These are phyloP conservation scores for Rutstroemia sp. DNA, from an alignment of 2,329 filamentous ascomycete species.

Conservation along the genomic window DNA sequence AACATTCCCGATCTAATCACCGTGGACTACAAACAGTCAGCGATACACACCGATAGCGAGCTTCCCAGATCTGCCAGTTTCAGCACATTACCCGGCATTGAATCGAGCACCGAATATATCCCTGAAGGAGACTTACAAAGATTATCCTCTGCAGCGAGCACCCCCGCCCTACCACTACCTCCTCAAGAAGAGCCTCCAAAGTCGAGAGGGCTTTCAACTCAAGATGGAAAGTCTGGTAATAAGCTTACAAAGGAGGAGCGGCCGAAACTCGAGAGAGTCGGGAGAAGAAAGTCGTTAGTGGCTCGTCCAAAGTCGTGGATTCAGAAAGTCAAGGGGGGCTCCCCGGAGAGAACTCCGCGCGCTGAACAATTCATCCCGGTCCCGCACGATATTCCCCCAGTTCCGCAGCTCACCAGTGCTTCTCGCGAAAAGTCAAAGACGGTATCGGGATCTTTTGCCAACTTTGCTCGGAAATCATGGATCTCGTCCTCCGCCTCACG, in stretches of 20 bases:
- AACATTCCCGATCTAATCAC: conserved; percentile 25
- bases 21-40: conserved; percentile 21
- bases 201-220: conserved; percentile 9
- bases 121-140: conserved; percentile 17
- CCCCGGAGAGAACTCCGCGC: conserved; percentile 23
- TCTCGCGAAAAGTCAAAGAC: conserved; percentile 35
- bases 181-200: conserved; percentile 1
- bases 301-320: conserved; percentile 31
- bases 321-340: conserved; percentile 23
- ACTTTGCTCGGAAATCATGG: conserved; percentile 44
- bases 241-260: conserved; percentile 21
- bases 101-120: conserved; percentile 15
- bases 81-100: conserved; percentile 41
- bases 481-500: conserved; percentile 34
- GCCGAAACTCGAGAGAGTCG: conserved; percentile 23
- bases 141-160: conserved; percentile 10
- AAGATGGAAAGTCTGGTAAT: conserved; percentile 15
- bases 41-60: conserved; percentile 17
- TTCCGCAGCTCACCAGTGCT: conserved; percentile 23
- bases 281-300: conserved; percentile 29
- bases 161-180: conserved; percentile 10
- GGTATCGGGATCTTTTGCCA: conserved; percentile 42
- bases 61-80: conserved; percentile 51
- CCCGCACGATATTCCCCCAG: conserved; percentile 30
- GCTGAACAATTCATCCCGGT: conserved; percentile 17